These are phyloP conservation scores for Batrachochytrium dendrobatidis DNA, from an alignment of 371 early-diverging fungal species.

Conservation along the genomic window DNA sequence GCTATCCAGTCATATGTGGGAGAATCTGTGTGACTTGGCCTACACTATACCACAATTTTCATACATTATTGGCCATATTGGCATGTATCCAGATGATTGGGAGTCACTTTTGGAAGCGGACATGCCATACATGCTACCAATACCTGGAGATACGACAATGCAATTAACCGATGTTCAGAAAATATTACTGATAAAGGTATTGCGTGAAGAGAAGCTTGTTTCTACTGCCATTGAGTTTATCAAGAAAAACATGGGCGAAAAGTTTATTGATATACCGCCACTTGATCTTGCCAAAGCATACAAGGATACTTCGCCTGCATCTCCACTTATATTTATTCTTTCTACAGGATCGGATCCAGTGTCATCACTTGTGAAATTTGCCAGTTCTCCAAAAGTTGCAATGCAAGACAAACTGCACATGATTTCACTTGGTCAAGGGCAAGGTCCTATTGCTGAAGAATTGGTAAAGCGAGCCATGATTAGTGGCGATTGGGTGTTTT, in stretches of 20 bases:
- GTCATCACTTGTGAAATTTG: constrained; percentile 41
- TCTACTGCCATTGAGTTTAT: constrained; percentile 40
- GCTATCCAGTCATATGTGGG: constrained; percentile 42
- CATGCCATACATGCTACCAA: constrained; percentile 26
- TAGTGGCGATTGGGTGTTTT: constrained; percentile 49
- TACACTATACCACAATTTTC: constrained; percentile 27
- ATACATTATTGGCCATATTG: constrained; percentile 37
- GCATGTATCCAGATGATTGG: constrained; percentile 41
- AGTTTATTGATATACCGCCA: constrained; percentile 48
- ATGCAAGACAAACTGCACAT: constrained; percentile 47
- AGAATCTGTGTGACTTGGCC: constrained; percentile 34
- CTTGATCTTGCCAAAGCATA: constrained; percentile 43
- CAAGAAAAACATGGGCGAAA: constrained; percentile 36
- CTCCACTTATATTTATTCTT: constrained; percentile 48
- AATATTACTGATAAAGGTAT: constrained; percentile 43
- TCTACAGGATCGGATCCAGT: constrained; percentile 51
- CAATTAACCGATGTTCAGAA: constrained; percentile 38
- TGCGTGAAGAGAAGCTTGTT: constrained; percentile 49
- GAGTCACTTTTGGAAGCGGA: constrained; percentile 41
- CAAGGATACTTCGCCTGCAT: constrained; percentile 37
- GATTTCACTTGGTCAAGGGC: constrained; percentile 53
- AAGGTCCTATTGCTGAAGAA: constrained; percentile 54
- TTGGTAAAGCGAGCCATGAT: constrained; percentile 29
- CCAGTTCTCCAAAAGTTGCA: constrained; percentile 38
- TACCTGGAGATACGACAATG: constrained; percentile 33